Base-by-base conservation (phyloP, 2,329 filamentous ascomycete species). In the Cercospora sp. region DNA sequence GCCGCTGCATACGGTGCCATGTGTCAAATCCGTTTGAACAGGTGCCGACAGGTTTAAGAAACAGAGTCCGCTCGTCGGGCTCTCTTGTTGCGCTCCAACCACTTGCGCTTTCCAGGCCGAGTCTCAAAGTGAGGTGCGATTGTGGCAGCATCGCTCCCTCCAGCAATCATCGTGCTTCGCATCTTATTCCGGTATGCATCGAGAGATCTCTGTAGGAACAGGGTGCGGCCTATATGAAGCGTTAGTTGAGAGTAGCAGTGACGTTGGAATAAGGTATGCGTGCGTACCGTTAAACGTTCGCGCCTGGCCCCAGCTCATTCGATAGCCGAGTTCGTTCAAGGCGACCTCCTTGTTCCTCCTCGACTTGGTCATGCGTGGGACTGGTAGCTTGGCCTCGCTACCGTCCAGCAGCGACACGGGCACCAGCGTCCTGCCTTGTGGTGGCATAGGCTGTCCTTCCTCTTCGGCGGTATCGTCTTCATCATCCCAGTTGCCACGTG, bases 221-320 rank as follows among this genome's bases (percentile, higher is more conserved):
- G 64, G 10, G 72, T 73, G 28, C 68, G 69, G 12, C 71, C 69
- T 72, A 62, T 72, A 18, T 16, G 45, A n/a, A 45, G 16, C 33
- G 23, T 72, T 61, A 73, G 68, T 61, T 36, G 48, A 33, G 5
- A 28, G 23, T 18, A n/a, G 5, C 30, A 23, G 57, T 69, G 65
- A 65, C 55, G 61, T 67, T 67, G 64, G 60, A 51, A 66, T 63
- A 57, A 55, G 60, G 58, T 67, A 30, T 51, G 7, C 10, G 26
- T 51, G 62, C 66, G 42, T 71, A 71, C 91, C 91, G 1, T 93
- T 90, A 82, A 98, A 97, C 10, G 94, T 92, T 75, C 94, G 87
- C 78, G 93, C 95, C 82, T 98, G 94, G 64, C 94, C 90, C 94
- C 95, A 99, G 60, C 92, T 94, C 91, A 99, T 96, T 58, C 94